Evolutionary conservation across 208 protist genomes (phyloP).

Genomic region (Strigomonas galati): DNA sequence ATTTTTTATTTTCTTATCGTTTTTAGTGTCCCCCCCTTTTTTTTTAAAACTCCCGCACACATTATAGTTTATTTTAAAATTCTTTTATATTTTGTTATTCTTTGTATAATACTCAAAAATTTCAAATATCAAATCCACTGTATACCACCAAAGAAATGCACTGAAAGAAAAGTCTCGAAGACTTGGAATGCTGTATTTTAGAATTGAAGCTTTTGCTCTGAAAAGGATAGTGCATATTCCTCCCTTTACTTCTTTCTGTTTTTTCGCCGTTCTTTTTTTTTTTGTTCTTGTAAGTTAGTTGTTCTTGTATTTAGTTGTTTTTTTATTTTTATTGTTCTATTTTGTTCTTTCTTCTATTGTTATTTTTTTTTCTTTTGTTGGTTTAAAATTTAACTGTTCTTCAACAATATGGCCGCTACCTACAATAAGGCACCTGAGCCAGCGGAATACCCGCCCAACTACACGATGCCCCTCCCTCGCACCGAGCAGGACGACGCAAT

Average conservation of each 20-base stretch:
- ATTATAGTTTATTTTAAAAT: not conserved
- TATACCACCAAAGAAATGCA: not conserved
- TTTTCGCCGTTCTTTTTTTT: constrained; percentile 11
- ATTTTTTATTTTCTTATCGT: constrained; percentile 17
- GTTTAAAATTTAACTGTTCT: not conserved
- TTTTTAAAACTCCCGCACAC: constrained; percentile 13
- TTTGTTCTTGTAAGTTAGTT: constrained; percentile 10
- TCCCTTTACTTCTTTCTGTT: not conserved
- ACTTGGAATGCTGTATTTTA: no score
- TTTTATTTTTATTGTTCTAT: not conserved
- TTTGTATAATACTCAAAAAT: not conserved
- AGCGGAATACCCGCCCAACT: constrained; percentile 35
- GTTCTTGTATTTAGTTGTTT: not conserved
- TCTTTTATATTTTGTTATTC: not conserved
- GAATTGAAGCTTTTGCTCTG: not conserved
- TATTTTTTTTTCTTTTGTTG: constrained; percentile 12
- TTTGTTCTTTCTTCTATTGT: not conserved
- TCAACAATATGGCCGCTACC: constrained; percentile 2
- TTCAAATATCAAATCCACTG: not conserved
- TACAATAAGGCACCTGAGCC: constrained; percentile 20
- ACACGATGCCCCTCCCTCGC: constrained; percentile 47
- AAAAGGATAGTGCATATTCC: no score
- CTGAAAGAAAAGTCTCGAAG: not conserved
- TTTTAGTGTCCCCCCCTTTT: constrained; percentile 3
- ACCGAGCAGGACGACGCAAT: constrained; percentile 49